Evolutionary conservation across 768 basidiomycete species (phyloP).

Genomic region (Antrodiella citrinella): DNA sequence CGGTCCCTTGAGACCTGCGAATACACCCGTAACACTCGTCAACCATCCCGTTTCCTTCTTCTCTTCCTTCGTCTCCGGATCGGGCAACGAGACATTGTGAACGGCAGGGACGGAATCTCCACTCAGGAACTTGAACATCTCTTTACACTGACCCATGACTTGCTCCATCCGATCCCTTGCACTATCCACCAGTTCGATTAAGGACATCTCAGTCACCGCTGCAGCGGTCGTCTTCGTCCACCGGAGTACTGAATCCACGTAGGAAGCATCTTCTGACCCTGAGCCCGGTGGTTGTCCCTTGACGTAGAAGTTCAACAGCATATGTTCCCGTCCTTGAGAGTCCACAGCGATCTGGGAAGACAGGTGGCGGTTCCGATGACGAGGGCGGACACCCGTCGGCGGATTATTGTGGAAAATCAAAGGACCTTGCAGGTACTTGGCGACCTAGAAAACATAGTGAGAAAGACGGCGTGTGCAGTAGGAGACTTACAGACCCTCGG

Average conservation of each 20-base stretch:
- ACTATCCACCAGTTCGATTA: constrained; percentile 45
- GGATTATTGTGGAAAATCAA: constrained; percentile 77
- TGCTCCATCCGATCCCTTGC: constrained; percentile 12
- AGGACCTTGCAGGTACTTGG: constrained; percentile 59
- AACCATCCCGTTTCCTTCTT: constrained; percentile 34
- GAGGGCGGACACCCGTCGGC: constrained; percentile 64
- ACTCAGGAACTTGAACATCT: constrained; percentile 64
- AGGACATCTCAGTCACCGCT: constrained; percentile 41
- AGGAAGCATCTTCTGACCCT: constrained; percentile 9
- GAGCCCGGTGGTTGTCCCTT: constrained; percentile 47
- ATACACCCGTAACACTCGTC: constrained; percentile 53
- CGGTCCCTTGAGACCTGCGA: constrained; percentile 51
- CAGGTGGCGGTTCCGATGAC: constrained; percentile 78
- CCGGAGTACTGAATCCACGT: constrained; percentile 37
- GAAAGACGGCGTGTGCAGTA: neutral
- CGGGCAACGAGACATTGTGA: constrained; percentile 19
- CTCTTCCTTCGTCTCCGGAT: constrained; percentile 23
- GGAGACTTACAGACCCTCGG: constrained; percentile 24
- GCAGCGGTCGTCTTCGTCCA: constrained; percentile 29
- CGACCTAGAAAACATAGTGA: constrained; percentile 40
- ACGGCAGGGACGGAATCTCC: constrained; percentile 44
- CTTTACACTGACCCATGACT: constrained; percentile 31
- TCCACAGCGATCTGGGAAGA: constrained; percentile 73
- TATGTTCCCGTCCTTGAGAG: constrained; percentile 67
- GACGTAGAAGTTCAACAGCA: constrained; percentile 79